A percentile compares a stretch with the other conserved stretches of the same genome.
Conservation (phyloP, 1,284 basidiomycete species). For the Caloboletus firmus region DNA sequence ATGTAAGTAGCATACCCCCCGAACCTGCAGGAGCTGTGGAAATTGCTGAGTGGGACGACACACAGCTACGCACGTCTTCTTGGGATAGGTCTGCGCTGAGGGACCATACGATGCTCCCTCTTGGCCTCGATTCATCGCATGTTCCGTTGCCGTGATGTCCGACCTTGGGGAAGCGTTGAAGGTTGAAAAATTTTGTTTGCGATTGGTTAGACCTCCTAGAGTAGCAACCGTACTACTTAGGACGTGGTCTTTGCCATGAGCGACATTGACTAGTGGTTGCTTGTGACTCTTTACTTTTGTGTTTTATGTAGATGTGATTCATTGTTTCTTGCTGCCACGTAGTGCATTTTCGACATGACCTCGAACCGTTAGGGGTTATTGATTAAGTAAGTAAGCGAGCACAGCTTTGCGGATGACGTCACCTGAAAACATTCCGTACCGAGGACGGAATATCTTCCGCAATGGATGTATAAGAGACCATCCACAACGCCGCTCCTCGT, state of each 20-base stretch:
- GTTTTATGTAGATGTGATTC: neutral
- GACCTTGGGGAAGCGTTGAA: neutral
- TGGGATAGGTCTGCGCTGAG: conserved; percentile 36
- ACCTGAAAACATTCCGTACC: neutral
- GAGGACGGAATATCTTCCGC: neutral
- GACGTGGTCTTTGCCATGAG: neutral
- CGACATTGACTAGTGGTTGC: no score
- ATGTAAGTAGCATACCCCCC: conserved; percentile 45
- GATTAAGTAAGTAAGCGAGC: conserved; percentile 1
- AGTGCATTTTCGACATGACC: no score
- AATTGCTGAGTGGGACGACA: conserved; percentile 7
- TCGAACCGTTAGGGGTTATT: neutral
- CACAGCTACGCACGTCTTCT: conserved; percentile 21
- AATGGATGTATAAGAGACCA: neutral
- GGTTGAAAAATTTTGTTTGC: neutral
- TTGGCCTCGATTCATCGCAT: conserved; percentile 46
- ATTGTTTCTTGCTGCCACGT: neutral
- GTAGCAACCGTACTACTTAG: neutral
- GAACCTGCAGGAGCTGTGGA: neutral
- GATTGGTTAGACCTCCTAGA: neutral
- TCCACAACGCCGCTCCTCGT: neutral
- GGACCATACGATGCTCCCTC: conserved; percentile 54
- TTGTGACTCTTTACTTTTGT: no score
- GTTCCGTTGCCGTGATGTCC: conserved; percentile 22
- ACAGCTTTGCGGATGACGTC: conserved; percentile 1